Base-by-base conservation (phyloP, 2,329 filamentous ascomycete species). In the Colletotrichum graminicola region DNA sequence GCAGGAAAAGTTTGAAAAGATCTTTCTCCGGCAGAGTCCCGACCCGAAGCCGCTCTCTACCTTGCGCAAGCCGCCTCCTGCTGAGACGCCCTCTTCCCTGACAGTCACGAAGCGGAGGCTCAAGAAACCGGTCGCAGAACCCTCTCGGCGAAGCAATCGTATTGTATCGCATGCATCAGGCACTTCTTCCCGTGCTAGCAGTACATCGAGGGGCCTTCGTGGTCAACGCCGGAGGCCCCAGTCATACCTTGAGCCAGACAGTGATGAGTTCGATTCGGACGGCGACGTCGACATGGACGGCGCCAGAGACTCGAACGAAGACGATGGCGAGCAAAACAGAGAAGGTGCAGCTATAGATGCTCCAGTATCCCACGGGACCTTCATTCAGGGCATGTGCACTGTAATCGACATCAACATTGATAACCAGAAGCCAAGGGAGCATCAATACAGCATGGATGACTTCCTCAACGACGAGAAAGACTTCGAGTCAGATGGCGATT, bases 391-490 rank as follows among this genome's bases (percentile, higher is more conserved):
- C 1, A 85, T 91, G 74, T 95, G 93, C 76, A 86, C 90, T 51
- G 85, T 90, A 7, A 92, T 95, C 23, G 88, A 92, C 71, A 87
- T 95, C 54, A 84, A 89, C 55, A 91, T 95, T 74, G 93, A 95
- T 79, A 95, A 95, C 78, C 88, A 93, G 77, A 91, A 93, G 72
- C 90, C 91, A 6, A 86, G 86, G 2, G 93, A 94, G 80, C 82
- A 87, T 32, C 90, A 92, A 72, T 93, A 87, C 74, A 87, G 86
- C 29, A 93, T 94, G 84, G 89, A 87, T 1, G 92, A 95, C 77
- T 95, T 95, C 75, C 79, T 93, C 18, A 80, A 92, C 80, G 79
- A 79, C 1, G 81, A 84, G 3, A 85, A 84, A 4, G 86, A 88
- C 67, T 87, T 89, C 45, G 85, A 89, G 47, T 84, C 83, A 3